phyloP scores from a whole-genome alignment of 176 grass and related monocot genomes.

The Ampelocalamus luodianensis region DNA sequence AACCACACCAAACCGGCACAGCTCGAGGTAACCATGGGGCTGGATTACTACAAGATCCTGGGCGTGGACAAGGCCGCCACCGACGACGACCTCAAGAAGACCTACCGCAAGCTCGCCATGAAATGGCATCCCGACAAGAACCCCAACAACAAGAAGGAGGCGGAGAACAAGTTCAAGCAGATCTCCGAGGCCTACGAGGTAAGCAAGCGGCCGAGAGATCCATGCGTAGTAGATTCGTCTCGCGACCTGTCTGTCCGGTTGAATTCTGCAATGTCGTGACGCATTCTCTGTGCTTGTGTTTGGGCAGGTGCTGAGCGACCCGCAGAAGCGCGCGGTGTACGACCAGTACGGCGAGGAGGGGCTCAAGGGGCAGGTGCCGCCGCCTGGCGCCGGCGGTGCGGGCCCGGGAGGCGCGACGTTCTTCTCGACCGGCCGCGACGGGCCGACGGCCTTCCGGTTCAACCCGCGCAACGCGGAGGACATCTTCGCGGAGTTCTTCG shows the following conservation, averaged over 20 bases:
- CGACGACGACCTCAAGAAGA: constrained; percentile 97
- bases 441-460: constrained; percentile 69
- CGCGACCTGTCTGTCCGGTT: no score
- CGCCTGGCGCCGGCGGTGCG: constrained; percentile 55
- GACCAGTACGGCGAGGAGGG: constrained; percentile 98
- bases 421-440: constrained; percentile 68
- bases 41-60: constrained; percentile 91
- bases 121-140: constrained; percentile 99
- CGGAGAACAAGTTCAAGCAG: constrained; percentile 97
- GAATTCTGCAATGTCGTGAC: background rate
- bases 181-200: constrained; percentile 99
- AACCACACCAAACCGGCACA: background rate
- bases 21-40: constrained; percentile 56
- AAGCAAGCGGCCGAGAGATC: constrained; percentile 29
- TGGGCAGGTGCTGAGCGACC: constrained; percentile 72
- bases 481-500: constrained; percentile 96
- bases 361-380: constrained; percentile 89
- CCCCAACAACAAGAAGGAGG: constrained; percentile 91
- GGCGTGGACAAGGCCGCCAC: constrained; percentile 75
- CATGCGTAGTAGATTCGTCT: background rate
- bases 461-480: constrained; percentile 92
- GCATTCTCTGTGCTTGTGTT: background rate
- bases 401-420: constrained; percentile 58
- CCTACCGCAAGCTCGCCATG: constrained; percentile 98
- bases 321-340: constrained; percentile 89